Base-by-base conservation (phyloP, 2,329 filamentous ascomycete genomes). In the Coniosporium tulheliwenetii region DNA sequence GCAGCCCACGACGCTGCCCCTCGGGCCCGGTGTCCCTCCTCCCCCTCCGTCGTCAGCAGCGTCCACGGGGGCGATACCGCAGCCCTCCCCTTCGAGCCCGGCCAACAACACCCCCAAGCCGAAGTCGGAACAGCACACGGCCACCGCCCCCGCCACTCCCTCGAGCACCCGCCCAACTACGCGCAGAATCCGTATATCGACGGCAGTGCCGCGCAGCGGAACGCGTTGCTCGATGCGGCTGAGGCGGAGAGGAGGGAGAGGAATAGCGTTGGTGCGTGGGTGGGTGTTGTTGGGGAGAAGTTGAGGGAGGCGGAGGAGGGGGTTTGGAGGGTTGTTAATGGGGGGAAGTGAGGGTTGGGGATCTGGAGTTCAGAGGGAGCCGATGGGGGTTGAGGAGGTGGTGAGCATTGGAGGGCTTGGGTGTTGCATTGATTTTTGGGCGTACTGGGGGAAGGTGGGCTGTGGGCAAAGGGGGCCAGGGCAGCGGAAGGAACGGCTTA, bases 91-190 rank as follows among this genome's bases (percentile, higher is more conserved):
- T 52, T 45, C 32, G 53, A 55, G 40, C 44, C 41, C 5, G 47
- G 36, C n/a, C 16, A 14, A 13, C n/a, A 14, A 38, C 13, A 47
- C 30, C 46, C 57, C 19, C 19, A 3, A 41, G 16, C 47, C 8
- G 47, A 46, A 7, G 52, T 47, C 16, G 50, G 44, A 16, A 46
- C 45, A 19, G 19, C 36, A 37, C 44, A 30, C 46, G 47, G 16
- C 36, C 44, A 30, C 46, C 46, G 16, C 42, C 45, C 19, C 34
- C 45, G 45, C 45, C 50, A 55, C 43, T 46, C 48, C 45, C 46
- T 62, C 32, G 58, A 62, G 43, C 63, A 67, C 45, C 67, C 67
- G 15, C 61, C 65, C 0, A 65, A 66, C 10, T 71, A 71, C 49
- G 51, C 60, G 41, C 67, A 71, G 45, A 62, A 66, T 43, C 52